phyloP scores from a whole-genome alignment of 176 grass and related monocot species.

The Pontederia crassipes region DNA sequence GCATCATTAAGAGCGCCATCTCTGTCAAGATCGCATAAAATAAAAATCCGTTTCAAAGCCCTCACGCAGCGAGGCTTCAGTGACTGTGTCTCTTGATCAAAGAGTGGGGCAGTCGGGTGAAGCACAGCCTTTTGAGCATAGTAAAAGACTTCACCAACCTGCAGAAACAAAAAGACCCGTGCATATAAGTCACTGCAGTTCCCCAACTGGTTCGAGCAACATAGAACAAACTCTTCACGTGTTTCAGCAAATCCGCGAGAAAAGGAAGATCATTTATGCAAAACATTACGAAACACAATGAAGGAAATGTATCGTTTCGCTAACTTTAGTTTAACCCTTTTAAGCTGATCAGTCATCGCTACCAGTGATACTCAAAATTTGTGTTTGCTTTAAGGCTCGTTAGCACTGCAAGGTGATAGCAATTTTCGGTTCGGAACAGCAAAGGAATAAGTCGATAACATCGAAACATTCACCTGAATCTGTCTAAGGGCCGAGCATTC shows the following conservation, averaged over 20 bases:
- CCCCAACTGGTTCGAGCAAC: too few relatives aligned
- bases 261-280: too few relatives aligned
- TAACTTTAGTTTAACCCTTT: too few relatives aligned
- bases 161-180: not conserved
- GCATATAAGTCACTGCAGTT: not conserved
- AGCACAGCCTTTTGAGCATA: conserved; percentile 96
- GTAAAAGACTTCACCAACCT: conserved; percentile 91
- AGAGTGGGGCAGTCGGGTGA: conserved; percentile 84
- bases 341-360: too few relatives aligned
- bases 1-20: conserved; percentile 88
- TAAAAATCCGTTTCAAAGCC: conserved; percentile 92
- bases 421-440: too few relatives aligned
- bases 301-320: too few relatives aligned
- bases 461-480: conserved; percentile 60
- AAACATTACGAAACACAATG: too few relatives aligned
- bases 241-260: too few relatives aligned
- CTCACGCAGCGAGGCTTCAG: conserved; percentile 85
- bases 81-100: conserved; percentile 89
- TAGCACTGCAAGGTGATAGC: too few relatives aligned
- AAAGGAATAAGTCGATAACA: not conserved
- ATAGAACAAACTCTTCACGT: too few relatives aligned
- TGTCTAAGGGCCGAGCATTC: conserved; percentile 91
- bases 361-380: too few relatives aligned
- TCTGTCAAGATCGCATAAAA: conserved; percentile 76
- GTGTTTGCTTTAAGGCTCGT: too few relatives aligned